Evolutionary conservation across 2,329 filamentous ascomycete species (phyloP).

Genomic region (Aspergillus uvarum): DNA sequence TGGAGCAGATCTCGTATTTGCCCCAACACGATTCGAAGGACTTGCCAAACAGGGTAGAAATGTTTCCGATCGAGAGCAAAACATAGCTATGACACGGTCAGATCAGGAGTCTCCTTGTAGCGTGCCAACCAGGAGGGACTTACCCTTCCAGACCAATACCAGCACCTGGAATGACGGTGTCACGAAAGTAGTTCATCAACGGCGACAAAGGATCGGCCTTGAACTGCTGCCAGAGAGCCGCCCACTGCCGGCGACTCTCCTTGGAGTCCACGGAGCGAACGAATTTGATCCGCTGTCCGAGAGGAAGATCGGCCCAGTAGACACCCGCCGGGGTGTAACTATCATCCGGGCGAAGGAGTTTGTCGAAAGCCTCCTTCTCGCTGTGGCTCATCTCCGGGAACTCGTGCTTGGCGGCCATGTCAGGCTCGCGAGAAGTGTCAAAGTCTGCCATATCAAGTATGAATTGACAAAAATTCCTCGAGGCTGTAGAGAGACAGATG

Average conservation of each 20-base stretch:
- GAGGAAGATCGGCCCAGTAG: constrained; percentile 5
- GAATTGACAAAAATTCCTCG: background rate
- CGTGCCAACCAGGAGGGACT: background rate
- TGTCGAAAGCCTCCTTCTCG: background rate
- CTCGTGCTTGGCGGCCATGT: constrained; percentile 3
- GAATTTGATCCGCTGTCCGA: constrained; percentile 4
- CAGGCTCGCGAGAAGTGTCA: background rate
- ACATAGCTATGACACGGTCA: background rate
- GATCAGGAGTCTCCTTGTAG: background rate
- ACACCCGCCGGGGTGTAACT: constrained; percentile 4
- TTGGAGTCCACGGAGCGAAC: constrained; percentile 3
- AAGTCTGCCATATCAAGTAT: constrained; percentile 1
- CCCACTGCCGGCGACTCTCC: background rate
- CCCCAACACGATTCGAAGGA: constrained; percentile 1
- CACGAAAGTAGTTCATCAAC: background rate
- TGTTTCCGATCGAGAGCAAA: constrained; percentile 6
- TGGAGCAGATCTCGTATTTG: constrained; percentile 2
- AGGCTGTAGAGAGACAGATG: background rate
- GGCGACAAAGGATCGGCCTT: constrained; percentile 4
- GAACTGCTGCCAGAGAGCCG: background rate
- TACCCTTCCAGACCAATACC: constrained; percentile 6
- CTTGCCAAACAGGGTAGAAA: constrained; percentile 1
- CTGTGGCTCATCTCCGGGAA: constrained; percentile 1
- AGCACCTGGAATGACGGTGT: constrained; percentile 2
- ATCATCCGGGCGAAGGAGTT: constrained; percentile 5